A percentile compares a stretch with the other conserved stretches of the same genome.
Evolutionary conservation across 352 stramenopile genomes (phyloP).

Genomic region (Phytophthora ohioensis): DNA sequence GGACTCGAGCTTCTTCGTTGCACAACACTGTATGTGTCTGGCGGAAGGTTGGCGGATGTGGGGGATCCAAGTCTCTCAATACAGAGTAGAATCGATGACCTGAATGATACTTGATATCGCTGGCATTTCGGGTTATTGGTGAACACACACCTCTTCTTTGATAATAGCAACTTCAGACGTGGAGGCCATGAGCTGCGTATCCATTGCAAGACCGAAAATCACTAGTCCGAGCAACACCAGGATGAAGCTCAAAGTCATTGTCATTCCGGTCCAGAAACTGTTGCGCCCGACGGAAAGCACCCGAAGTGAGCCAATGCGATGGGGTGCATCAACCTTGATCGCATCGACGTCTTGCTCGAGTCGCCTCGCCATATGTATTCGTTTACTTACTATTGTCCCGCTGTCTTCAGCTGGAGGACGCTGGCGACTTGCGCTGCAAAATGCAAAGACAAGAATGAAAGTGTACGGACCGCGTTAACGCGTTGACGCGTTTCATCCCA

Average conservation of each 20-base stretch:
- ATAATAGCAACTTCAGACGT: constrained; percentile 8
- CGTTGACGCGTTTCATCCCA: not conserved
- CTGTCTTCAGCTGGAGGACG: not conserved
- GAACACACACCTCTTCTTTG: constrained; percentile 22
- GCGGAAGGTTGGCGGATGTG: constrained; percentile 29
- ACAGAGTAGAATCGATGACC: constrained; percentile 32
- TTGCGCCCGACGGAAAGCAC: not conserved
- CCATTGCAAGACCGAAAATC: constrained; percentile 14
- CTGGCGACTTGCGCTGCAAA: not conserved
- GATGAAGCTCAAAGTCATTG: constrained; percentile 3
- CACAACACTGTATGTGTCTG: constrained; percentile 28
- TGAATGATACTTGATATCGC: constrained; percentile 23
- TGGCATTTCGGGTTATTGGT: constrained; percentile 9
- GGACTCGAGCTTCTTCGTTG: constrained; percentile 13
- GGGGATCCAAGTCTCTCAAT: constrained; percentile 17
- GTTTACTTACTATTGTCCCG: not conserved
- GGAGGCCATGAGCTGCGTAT: constrained; percentile 2
- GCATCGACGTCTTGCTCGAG: constrained; percentile 2
- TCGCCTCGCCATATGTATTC: not conserved
- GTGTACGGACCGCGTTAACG: not conserved
- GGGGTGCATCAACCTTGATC: constrained; percentile 1
- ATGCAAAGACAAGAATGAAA: constrained; percentile 12
- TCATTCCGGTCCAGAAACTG: constrained; percentile 4
- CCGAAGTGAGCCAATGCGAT: not conserved
- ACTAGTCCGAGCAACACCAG: constrained; percentile 12